Base-by-base conservation (phyloP, 192 early-diverging fungal genomes). In the Pilobolus umbonatus region DNA sequence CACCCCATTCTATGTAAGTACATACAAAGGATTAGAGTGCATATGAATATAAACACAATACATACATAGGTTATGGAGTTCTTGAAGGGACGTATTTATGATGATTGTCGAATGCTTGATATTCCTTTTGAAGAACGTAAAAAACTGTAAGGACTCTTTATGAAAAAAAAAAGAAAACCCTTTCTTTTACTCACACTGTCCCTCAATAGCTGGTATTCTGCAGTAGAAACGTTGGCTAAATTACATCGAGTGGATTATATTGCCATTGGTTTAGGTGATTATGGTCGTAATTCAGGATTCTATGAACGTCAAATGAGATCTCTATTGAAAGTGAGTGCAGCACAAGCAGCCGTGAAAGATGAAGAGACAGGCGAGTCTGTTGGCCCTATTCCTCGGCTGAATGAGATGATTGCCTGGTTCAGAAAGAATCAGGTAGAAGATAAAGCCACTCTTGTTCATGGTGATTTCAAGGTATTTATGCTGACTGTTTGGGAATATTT, bases 391-490 rank as follows among this genome's bases (percentile, higher is more conserved):
- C 80, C 81, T 17, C 73, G 84, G 2, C 61, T 93, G 14, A 72
- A 77, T 36, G 80, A 89, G 57, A 75, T 94, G 70, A 63, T 80
- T 19, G 67, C 62, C 5, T 98, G 93, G 92, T 88, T 96, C 58
- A 72, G 67, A 35, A 64, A 58, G 0, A 82, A 88, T 65, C 67
- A 76, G 50, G 78, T 90, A 26, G 53, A 75, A 11, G 92, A 96
- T 70, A 82, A 86, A 48, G 83, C 87, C 0, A 88, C 90, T 4
- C 74, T 98, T 38, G 84, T 94, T 17, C 94, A 98, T 57, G 96
- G 96, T 19, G 96, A 98, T 64, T 98, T 84, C 73, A 96, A 94
- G 75, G 74, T 87, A n/a, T n/a, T n/a, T n/a, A n/a, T n/a, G n/a
- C n/a, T 57, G 62, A 32, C 3, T 21, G 25, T 0, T 22, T 35